phyloP scores from a whole-genome alignment of 1,139 yeast genomes.

The Yamadazyma spencermartinsiae region DNA sequence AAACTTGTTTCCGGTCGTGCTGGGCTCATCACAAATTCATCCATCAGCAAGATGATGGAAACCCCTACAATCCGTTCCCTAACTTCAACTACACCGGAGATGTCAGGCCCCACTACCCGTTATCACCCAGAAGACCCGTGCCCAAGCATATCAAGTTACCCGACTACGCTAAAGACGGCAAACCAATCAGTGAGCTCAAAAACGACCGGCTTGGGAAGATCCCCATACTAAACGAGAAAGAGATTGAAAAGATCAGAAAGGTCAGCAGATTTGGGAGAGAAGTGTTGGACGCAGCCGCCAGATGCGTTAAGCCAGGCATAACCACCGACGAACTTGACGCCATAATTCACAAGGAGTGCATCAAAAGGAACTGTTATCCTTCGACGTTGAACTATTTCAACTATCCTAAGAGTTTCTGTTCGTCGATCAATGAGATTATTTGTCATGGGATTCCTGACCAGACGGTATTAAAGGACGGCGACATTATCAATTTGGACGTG shows the following conservation, averaged over 20 bases:
- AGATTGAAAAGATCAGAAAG: slow-evolving; percentile 69
- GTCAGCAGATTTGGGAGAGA: slow-evolving; percentile 83
- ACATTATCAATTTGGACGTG: slow-evolving; percentile 89
- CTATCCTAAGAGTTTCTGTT: slow-evolving; percentile 90
- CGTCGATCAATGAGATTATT: slow-evolving; percentile 90
- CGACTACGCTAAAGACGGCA: slow-evolving; percentile 82
- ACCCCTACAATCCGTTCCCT: slow-evolving; percentile 85
- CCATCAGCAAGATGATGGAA: slow-evolving; percentile 46
- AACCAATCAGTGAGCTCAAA: slow-evolving; percentile 75
- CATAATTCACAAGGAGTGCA: slow-evolving; percentile 82
- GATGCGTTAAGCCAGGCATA: slow-evolving; percentile 78
- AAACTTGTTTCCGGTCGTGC: slow-evolving; percentile 75
- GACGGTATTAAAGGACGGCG: slow-evolving; percentile 86
- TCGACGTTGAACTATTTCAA: slow-evolving; percentile 94
- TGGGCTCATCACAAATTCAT: slow-evolving; percentile 62
- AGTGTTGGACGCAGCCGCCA: slow-evolving; percentile 83
- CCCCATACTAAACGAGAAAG: slow-evolving; percentile 60
- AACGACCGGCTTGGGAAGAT: slow-evolving; percentile 71
- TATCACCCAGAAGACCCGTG: slow-evolving; percentile 66
- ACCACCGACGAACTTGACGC: slow-evolving; percentile 93
- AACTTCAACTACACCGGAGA: slow-evolving; percentile 70
- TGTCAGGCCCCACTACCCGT: slow-evolving; percentile 78
- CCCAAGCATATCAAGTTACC: slow-evolving; percentile 76
- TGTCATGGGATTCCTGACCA: slow-evolving; percentile 98
- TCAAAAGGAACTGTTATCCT: slow-evolving; percentile 90